A percentile compares a stretch with the other conserved stretches of the same genome.
These are phyloP conservation scores for Termitomyces sp. DNA, from an alignment of 768 basidiomycete species.

Conservation along the genomic window DNA sequence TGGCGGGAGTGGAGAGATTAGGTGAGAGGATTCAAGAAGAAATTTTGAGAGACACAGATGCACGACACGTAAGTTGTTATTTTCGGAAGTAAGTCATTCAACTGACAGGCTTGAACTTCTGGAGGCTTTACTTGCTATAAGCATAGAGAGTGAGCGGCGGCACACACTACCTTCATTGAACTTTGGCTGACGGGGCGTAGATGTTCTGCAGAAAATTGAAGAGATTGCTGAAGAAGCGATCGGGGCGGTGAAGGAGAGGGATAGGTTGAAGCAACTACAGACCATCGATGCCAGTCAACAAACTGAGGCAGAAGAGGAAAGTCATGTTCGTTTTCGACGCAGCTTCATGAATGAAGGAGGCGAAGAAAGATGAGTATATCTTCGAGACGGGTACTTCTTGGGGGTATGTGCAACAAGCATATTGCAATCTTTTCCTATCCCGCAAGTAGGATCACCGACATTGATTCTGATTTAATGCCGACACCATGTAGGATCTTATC, in stretches of 20 bases:
- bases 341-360: background rate
- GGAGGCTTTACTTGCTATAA: conserved; percentile 26
- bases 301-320: background rate
- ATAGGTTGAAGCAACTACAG: conserved; percentile 7
- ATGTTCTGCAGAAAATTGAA: conserved; percentile 12
- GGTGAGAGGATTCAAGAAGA: too few relatives aligned
- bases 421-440: background rate
- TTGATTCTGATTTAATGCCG: background rate
- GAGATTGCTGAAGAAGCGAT: conserved; percentile 15
- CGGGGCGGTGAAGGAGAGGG: conserved; percentile 9
- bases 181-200: background rate
- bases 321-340: background rate
- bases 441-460: background rate
- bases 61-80: too few relatives aligned
- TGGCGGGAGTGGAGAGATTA: too few relatives aligned
- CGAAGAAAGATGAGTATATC: background rate
- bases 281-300: background rate
- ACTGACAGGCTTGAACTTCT: background rate
- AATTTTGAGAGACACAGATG: too few relatives aligned
- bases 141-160: conserved; percentile 18
- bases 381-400: background rate
- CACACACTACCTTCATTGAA: background rate
- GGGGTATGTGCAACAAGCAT: background rate
- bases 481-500: too few relatives aligned
- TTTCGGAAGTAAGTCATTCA: too few relatives aligned